phyloP scores from a whole-genome alignment of 805 yeast species.

The Myxozyma sirexii region DNA sequence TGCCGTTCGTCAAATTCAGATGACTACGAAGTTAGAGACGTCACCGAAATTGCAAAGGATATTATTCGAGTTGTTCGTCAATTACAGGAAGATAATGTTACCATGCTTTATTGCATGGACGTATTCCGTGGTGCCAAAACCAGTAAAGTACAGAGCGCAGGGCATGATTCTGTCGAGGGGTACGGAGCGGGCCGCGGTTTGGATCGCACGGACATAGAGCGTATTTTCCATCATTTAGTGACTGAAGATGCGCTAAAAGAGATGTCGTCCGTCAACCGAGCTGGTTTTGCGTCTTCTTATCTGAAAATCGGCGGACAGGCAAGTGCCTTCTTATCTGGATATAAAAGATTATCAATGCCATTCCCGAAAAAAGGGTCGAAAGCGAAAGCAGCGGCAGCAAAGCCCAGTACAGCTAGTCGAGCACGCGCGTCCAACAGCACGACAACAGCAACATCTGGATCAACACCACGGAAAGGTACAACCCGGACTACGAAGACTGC shows the following conservation, averaged over 20 bases:
- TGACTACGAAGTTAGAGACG: slow-evolving; percentile 58
- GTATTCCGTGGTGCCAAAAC: slow-evolving; percentile 71
- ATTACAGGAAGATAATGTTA: slow-evolving; percentile 60
- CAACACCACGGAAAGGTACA: neutral
- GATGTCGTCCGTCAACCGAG: slow-evolving; percentile 66
- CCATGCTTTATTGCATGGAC: slow-evolving; percentile 80
- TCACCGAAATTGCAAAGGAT: slow-evolving; percentile 62
- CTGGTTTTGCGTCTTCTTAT: slow-evolving; percentile 83
- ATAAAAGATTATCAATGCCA: slow-evolving; percentile 15
- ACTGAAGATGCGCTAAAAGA: slow-evolving; percentile 69
- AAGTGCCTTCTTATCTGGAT: slow-evolving; percentile 17
- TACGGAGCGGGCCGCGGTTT: slow-evolving; percentile 73
- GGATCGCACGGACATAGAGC: slow-evolving; percentile 71
- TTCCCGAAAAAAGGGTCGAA: slow-evolving; percentile 17
- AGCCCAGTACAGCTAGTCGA: neutral
- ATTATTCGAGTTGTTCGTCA: slow-evolving; percentile 62
- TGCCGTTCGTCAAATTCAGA: slow-evolving; percentile 56
- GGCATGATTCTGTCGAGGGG: slow-evolving; percentile 60
- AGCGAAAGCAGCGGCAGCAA: slow-evolving; percentile 1
- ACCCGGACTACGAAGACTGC: neutral
- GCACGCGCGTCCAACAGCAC: neutral
- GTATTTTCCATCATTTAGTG: slow-evolving; percentile 78
- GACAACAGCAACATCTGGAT: neutral
- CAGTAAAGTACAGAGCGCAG: slow-evolving; percentile 61
- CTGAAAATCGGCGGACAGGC: slow-evolving; percentile 55